phyloP scores from a whole-genome alignment of 192 early-diverging fungal species.

The Coemansia sp. region DNA sequence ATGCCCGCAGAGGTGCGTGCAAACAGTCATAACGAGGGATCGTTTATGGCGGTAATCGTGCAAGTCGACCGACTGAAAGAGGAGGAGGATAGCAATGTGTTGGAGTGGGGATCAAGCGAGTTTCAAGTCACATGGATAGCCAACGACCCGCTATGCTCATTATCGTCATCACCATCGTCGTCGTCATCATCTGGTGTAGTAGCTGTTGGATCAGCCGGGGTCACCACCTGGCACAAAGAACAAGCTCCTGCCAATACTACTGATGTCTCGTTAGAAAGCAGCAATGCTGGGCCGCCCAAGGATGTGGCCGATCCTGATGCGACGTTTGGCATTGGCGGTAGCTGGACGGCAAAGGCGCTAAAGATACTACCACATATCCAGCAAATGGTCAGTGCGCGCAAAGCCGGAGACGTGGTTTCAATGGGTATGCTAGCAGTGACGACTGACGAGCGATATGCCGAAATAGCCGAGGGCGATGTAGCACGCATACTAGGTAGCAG shows the following conservation, averaged over 20 bases:
- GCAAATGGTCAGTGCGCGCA: neutral
- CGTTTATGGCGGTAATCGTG: constrained; percentile 21
- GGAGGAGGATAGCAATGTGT: neutral
- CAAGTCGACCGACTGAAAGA: constrained; percentile 12
- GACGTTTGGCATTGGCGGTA: constrained; percentile 3
- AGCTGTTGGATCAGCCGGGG: neutral
- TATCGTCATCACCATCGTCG: too few species aligned
- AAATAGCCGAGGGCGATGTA: neutral
- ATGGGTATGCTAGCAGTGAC: constrained; percentile 17
- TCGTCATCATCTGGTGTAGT: too few species aligned
- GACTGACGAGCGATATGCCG: neutral
- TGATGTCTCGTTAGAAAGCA: neutral
- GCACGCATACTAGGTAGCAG: neutral
- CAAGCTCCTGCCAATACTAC: neutral
- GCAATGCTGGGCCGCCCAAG: neutral
- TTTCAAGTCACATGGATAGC: constrained; percentile 25
- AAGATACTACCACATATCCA: constrained; percentile 22
- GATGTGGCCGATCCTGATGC: constrained; percentile 12
- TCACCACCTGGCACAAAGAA: too few species aligned
- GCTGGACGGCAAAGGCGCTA: constrained; percentile 33
- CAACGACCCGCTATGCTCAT: constrained; percentile 24
- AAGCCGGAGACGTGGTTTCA: neutral
- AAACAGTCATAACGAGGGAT: constrained; percentile 12
- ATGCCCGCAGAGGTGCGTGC: neutral
- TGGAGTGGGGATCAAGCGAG: neutral